These are phyloP conservation scores for Fusarium haematococcum DNA, from an alignment of 2,329 filamentous ascomycete genomes.

Conservation along the genomic window DNA sequence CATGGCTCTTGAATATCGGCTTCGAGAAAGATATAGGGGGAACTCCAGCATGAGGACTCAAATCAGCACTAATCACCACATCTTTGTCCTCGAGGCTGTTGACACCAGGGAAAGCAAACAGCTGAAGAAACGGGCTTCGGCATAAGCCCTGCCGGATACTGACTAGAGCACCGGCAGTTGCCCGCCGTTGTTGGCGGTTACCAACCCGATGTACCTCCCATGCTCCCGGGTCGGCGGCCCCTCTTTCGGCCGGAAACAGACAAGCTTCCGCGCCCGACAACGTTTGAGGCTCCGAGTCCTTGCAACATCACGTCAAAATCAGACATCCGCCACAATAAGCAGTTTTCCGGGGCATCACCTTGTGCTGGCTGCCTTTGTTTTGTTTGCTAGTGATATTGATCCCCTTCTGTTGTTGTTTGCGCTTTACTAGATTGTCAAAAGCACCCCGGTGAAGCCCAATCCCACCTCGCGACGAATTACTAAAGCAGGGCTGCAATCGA, in stretches of 20 bases:
- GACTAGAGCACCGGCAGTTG: neutral
- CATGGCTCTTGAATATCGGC: neutral
- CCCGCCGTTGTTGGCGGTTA: conserved; percentile 1
- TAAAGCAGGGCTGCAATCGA: conserved; percentile 25
- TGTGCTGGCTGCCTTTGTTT: neutral
- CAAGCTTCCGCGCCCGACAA: conserved; percentile 24
- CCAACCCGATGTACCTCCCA: conserved; percentile 14
- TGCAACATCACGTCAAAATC: conserved; percentile 30
- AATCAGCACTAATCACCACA: neutral
- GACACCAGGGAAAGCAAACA: neutral
- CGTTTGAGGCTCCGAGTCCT: conserved; percentile 21
- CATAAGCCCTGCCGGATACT: neutral
- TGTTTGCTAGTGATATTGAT: neutral
- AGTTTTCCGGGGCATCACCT: neutral
- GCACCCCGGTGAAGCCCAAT: neutral
- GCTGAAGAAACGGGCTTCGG: neutral
- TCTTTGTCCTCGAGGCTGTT: neutral
- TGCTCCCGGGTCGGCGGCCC: conserved; percentile 29
- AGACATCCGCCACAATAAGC: conserved; percentile 25
- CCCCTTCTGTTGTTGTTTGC: neutral
- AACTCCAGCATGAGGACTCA: neutral
- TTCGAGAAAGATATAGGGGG: neutral
- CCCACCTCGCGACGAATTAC: conserved; percentile 17
- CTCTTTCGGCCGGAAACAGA: conserved; percentile 35
- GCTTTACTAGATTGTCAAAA: neutral